phyloP scores from a whole-genome alignment of 305 asterid species.

The Solanum hybrid region DNA sequence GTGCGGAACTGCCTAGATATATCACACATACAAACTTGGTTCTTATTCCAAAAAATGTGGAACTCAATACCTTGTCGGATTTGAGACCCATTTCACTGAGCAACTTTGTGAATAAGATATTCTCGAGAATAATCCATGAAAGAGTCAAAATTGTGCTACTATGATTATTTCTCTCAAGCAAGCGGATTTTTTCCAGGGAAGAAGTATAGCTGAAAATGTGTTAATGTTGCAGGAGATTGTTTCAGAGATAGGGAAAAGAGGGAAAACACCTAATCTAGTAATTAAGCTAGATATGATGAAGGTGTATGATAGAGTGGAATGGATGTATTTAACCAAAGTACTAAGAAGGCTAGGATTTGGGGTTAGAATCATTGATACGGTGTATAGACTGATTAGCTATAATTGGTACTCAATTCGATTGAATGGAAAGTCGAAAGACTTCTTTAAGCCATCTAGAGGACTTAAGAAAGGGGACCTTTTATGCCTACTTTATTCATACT shows the following conservation, averaged over 20 bases:
- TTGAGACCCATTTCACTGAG: neutral
- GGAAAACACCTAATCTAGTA: neutral
- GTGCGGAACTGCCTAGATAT: neutral
- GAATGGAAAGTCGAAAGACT: neutral
- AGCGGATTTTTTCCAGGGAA: neutral
- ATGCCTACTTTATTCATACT: neutral
- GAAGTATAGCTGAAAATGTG: neutral
- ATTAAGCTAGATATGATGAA: neutral
- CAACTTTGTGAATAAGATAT: neutral
- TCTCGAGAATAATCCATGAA: neutral
- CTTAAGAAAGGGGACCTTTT: neutral
- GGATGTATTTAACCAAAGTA: neutral
- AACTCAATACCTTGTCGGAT: neutral
- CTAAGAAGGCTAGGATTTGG: neutral
- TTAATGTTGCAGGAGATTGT: neutral
- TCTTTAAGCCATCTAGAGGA: neutral
- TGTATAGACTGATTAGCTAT: neutral
- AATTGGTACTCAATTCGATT: neutral
- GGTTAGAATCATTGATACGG: neutral
- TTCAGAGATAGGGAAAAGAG: neutral
- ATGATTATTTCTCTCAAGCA: neutral
- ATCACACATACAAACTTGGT: neutral
- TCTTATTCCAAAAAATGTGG: neutral
- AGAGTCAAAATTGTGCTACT: neutral
- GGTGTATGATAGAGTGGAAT: neutral